Conservation (phyloP, 2,329 filamentous ascomycete genomes). For the Pseudovirgaria hyperparasitica region DNA sequence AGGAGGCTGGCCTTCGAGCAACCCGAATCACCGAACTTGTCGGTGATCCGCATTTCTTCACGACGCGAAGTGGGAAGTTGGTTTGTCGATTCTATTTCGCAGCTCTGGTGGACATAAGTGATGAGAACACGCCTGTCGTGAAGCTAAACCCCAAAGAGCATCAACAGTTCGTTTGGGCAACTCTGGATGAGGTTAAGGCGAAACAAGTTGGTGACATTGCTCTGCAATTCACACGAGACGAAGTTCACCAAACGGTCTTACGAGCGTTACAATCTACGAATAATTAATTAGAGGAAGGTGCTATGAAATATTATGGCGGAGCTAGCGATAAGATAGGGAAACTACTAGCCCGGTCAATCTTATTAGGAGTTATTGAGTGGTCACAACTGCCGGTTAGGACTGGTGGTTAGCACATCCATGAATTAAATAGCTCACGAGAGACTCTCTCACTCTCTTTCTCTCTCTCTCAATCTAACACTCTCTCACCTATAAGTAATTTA, state of each 20-base stretch:
- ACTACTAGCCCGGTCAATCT: no score
- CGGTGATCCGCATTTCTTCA: constrained; percentile 5
- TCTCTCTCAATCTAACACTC: no score
- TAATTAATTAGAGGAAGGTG: no score
- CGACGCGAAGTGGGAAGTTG: constrained; percentile 3
- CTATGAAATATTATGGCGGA: no score
- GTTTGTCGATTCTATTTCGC: constrained; percentile 3
- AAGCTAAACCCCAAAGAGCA: constrained; percentile 1
- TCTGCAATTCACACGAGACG: constrained; percentile 3
- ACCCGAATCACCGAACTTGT: constrained; percentile 10
- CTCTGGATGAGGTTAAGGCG: neutral
- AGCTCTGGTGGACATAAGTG: neutral
- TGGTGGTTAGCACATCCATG: no score
- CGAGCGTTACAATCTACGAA: no score
- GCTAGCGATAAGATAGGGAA: no score
- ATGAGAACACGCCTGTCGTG: neutral
- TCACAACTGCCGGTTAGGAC: no score
- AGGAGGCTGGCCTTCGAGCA: constrained; percentile 32
- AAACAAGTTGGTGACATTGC: constrained; percentile 1
- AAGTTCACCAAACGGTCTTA: constrained; percentile 2
- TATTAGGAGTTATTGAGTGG: no score
- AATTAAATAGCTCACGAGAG: no score
- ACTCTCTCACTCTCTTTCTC: no score
- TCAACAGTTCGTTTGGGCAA: constrained; percentile 1
- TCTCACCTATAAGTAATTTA: no score